These are phyloP conservation scores for Oryza australiensis DNA, from an alignment of 176 grass and related monocot species.

Conservation along the genomic window DNA sequence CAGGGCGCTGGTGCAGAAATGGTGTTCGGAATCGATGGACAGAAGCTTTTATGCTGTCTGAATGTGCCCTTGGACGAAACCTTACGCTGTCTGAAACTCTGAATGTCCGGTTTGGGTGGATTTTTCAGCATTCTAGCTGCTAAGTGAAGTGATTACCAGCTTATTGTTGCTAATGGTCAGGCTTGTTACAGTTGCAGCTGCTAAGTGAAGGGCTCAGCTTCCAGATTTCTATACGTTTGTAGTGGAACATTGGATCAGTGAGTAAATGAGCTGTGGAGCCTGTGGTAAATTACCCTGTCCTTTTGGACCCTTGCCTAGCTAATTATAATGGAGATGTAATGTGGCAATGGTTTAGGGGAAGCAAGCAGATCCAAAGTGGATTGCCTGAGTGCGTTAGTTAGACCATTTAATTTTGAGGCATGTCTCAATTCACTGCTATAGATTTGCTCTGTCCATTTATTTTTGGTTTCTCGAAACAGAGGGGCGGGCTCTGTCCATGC, in stretches of 20 bases:
- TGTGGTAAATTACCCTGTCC: background rate
- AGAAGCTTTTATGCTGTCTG: background rate
- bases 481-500: background rate
- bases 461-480: background rate
- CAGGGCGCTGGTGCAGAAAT: background rate
- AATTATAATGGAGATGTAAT: background rate
- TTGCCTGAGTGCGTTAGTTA: background rate
- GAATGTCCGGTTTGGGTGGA: background rate
- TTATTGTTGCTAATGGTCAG: background rate
- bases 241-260: background rate
- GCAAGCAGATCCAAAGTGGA: background rate
- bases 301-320: background rate
- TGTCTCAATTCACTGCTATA: background rate
- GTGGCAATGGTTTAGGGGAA: background rate
- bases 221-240: background rate
- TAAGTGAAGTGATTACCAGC: background rate
- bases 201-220: background rate
- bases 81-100: background rate
- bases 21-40: background rate
- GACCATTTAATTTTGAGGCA: background rate
- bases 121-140: background rate
- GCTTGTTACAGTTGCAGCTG: background rate
- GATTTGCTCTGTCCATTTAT: background rate
- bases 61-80: background rate
- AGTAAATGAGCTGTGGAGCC: background rate